Base-by-base conservation (phyloP, 2,329 filamentous ascomycete species). In the Shiraia sp. region DNA sequence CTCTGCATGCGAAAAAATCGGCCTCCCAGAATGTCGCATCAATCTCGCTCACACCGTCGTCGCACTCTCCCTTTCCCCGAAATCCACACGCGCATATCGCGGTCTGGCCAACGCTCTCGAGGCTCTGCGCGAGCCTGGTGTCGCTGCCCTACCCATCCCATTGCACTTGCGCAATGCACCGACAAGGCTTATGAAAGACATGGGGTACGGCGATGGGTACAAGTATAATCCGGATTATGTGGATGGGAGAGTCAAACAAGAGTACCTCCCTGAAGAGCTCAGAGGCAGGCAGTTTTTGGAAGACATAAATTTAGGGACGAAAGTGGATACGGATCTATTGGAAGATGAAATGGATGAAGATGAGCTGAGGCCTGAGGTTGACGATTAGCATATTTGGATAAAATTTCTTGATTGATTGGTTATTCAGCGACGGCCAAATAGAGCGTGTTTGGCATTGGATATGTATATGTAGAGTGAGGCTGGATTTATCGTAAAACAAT, bases 201-300 rank as follows among this genome's bases (percentile, higher is more conserved):
- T 97, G 53, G 92, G 90, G 0, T 95, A 90, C 62, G 91, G 91
- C 0, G 85, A 83, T 35, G 88, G 90, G 65, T 99, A 99, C 71
- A 97, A 97, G 70, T 97, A 99, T 63, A 95, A 95, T 55, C 93
- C 93, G 0, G 88, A 95, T 55, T 99, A 92, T 61, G 72, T 80
- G 36, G 83, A 91, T 47, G 93, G 93, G 0, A 81, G 75, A 55
- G 92, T 97, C 1, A 79, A 76, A 50, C 93, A 99, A 72, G 87
- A 91, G 16, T 99, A 97, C 69, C 70, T 99, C n/a, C 93, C 93
- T 0, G 85, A 89, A 9, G 80, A 80, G 40, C 69, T 99, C 6
- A 67, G 75, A 25, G 90, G 85, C 0, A 78, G 87, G 33, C 75
- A 61, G 14, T 97, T 97, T 61, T 69, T 97, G 26, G 90, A 95